Conservation (phyloP, 257 asterid genomes). For the Nicotiana knightiana region DNA sequence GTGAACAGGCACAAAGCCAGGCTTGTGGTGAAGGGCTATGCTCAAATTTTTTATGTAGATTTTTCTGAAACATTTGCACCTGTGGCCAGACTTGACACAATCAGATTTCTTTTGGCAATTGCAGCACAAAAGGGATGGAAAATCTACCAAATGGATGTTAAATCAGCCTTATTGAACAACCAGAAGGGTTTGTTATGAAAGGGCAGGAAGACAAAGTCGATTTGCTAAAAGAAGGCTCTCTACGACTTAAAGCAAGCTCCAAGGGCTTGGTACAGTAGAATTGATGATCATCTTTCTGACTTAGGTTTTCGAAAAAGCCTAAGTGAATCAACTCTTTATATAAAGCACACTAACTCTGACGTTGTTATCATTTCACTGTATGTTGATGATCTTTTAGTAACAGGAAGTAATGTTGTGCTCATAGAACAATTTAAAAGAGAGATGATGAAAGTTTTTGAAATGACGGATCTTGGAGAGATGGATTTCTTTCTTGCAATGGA, state of each 20-base stretch:
- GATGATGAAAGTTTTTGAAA: neutral
- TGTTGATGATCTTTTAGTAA: slow-evolving; percentile 16
- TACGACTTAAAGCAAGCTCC: slow-evolving; percentile 11
- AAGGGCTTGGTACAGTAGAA: neutral
- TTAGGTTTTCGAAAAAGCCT: slow-evolving; percentile 1
- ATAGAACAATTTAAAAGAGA: slow-evolving; percentile 2
- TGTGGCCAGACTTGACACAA: no score
- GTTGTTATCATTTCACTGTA: neutral
- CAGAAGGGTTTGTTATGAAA: neutral
- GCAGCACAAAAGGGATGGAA: no score
- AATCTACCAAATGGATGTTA: no score
- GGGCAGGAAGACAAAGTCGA: neutral
- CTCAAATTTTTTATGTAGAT: neutral
- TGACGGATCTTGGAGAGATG: neutral
- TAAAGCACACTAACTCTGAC: neutral
- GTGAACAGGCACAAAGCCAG: neutral
- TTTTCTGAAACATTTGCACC: neutral
- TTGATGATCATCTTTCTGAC: neutral
- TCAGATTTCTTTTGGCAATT: no score
- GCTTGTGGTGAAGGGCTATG: neutral
- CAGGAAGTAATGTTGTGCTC: neutral
- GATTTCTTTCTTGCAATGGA: no score
- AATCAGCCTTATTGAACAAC: neutral
- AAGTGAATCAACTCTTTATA: neutral
- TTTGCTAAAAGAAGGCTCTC: neutral